phyloP scores from a whole-genome alignment of 2,329 filamentous ascomycete genomes.

The Exserohilum rostratum region DNA sequence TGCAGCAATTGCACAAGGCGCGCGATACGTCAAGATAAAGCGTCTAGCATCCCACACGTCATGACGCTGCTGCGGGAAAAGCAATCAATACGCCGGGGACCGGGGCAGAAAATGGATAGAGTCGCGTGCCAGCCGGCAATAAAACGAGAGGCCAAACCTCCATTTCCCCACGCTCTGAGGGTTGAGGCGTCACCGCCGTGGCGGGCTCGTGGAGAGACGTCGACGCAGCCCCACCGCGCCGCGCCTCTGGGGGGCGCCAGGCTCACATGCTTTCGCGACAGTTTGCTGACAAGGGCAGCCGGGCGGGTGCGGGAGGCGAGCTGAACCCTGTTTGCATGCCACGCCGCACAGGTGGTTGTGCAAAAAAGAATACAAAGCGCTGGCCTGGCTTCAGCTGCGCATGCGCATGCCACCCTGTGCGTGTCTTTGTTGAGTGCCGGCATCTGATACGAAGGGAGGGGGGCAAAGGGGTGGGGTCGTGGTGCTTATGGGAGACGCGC shows the following conservation, averaged over 20 bases:
- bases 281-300: conserved; percentile 24
- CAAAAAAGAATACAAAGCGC: conserved; percentile 11
- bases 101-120: conserved; percentile 12
- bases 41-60: conserved; percentile 17
- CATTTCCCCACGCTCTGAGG: conserved; percentile 30
- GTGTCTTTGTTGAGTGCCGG: conserved; percentile 16
- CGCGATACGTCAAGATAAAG: conserved; percentile 29
- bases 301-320: conserved; percentile 25
- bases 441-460: not conserved
- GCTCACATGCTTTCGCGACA: conserved; percentile 34
- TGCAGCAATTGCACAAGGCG: conserved; percentile 25
- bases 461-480: not conserved
- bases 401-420: conserved; percentile 14
- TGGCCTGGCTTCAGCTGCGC: conserved; percentile 15
- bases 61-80: not conserved
- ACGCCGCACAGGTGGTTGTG: conserved; percentile 14
- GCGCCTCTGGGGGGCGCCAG: conserved; percentile 14
- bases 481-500: conserved; percentile 17
- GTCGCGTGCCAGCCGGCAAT: conserved; percentile 10
- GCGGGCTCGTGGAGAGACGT: conserved; percentile 1
- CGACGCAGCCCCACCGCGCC: conserved; percentile 25
- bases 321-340: conserved; percentile 20
- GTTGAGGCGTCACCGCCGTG: conserved; percentile 17
- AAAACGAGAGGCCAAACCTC: conserved; percentile 2
- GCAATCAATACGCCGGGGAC: conserved; percentile 1